Evolutionary conservation across 139 green algal species (phyloP).

Genomic region (Edaphochlamys debaryana): DNA sequence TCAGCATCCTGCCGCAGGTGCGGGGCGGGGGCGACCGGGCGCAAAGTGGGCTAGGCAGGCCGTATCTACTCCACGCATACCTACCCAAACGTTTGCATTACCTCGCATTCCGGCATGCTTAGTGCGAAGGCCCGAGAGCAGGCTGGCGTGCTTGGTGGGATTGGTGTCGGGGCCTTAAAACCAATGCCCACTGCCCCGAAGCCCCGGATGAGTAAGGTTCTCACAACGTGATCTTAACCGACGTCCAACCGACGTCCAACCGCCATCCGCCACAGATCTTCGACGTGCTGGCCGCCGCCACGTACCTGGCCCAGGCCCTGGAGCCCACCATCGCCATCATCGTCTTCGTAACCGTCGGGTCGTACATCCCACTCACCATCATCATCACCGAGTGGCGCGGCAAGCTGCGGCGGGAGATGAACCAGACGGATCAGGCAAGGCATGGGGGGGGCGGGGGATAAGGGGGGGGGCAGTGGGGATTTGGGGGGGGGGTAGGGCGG

Average conservation of each 20-base stretch:
- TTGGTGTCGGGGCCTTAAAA: no score
- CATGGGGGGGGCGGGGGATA: background rate
- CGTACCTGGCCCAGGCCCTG: conserved; percentile 78
- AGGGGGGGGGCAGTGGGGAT: background rate
- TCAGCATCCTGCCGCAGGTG: conserved; percentile 78
- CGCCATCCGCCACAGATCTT: conserved; percentile 68
- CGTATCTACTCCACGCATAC: no score
- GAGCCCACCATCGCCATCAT: conserved; percentile 84
- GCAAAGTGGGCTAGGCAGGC: no score
- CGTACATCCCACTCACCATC: conserved; percentile 93
- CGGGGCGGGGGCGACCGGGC: background rate
- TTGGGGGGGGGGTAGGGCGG: no score
- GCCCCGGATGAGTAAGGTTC: no score
- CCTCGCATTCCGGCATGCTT: no score
- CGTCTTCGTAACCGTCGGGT: conserved; percentile 81
- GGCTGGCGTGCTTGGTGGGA: no score
- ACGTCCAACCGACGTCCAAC: no score
- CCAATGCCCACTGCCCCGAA: no score
- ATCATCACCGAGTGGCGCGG: conserved; percentile 84
- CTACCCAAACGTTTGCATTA: no score
- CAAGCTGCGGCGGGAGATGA: conserved; percentile 70
- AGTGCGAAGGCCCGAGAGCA: no score
- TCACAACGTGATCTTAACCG: no score
- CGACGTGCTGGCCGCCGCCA: conserved; percentile 81
- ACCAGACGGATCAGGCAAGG: conserved; percentile 51